Evolutionary conservation across 305 asterid species (phyloP), one percentile per base, ranked within the genome.

Genomic region (Fraxinus greggii): DNA sequence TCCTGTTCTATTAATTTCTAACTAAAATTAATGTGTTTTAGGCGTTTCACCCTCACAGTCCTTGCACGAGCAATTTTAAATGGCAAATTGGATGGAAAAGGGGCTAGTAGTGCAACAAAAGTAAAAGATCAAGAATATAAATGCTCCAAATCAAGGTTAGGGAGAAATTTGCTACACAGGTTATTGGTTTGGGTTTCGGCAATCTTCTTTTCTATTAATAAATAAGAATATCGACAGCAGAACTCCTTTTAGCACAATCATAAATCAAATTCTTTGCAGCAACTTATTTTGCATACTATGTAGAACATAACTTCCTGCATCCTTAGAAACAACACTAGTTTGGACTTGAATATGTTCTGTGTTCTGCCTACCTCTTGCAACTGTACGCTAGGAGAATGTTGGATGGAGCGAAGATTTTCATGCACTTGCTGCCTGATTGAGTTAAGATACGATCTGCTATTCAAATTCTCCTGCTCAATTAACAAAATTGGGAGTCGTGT

Each of bases 371-470:
- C 99, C 98, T 96, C 98, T 17, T 96, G 99, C 98, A 94, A 90
- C 87, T 96, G 99, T 75, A 96, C 98, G 56, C 98, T 89, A 36
- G 99, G 98, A 85, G 98, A 98, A 89, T 94, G 98, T 83, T 96
- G 98, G 86, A 96, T 92, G 89, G 89, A 83, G 59, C 97, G 94
- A 63, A 96, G 97, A 90, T 91, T 96, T 85, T 94, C 98, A 86
- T 93, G 84, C 28, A 96, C 98, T 84, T 92, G 97, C 87, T 89
- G 94, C 82, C 92, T 90, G 89, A 96, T 93, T 40, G 93, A 85
- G 92, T 94, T 88, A 75, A 96, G 89, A 87, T 96, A 94, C 15
- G 99, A 92, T 86, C 95, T 94, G 89, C 97, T 94, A 84, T 96
- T 96, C 84, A 91, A 83, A 85, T 96, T 96, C 88, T 96, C 98